Evolutionary conservation across 2,329 filamentous ascomycete species (phyloP), one percentile per base, ranked within the genome.

Genomic region (Waltergamsia citrina): DNA sequence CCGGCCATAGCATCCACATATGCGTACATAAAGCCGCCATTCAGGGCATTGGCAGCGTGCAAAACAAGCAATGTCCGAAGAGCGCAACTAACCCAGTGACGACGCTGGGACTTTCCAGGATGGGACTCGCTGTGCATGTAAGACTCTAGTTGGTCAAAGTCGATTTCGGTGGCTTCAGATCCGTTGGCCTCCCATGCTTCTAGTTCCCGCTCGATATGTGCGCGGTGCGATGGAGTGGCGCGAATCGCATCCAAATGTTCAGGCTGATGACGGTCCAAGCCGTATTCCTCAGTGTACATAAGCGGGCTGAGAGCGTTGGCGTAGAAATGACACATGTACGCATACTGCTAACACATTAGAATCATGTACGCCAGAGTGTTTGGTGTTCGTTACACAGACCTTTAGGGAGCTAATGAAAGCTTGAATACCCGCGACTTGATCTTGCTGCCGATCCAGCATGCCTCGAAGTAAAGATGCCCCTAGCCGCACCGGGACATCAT

Each of bases 271-370:
- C 62, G 34, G n/a, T 41, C 23, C 14, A 18, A 12, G 12, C 14
- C 33, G 18, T 29, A 9, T 9, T 35, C 15, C 17, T 22, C 24
- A 17, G 27, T 32, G n/a, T 34, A 58, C 8, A 78, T 54, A 22
- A 90, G 66, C 4, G 85, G 53, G 40, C 78, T 85, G 4, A 87
- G 62, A 1, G 81, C 74, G 44, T 87, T 90, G 25, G 81, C 81
- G 45, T 85, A 90, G 49, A 85, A 90, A 51, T 87, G 82, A 37
- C 80, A 85, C 84, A 93, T 88, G 50, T 87, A 86, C 1, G 80
- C 76, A 56, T 90, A 92, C 72, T 85, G 52, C 14, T 19, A 12
- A 33, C 12, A 10, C 12, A 24, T 10, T 11, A 12, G 21, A 24
- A 22, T 24, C 18, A 30, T 30, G 5, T 19, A 16, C 14, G 11